Base-by-base conservation (phyloP, 139 green algal species). In the Micractinium conductrix region DNA sequence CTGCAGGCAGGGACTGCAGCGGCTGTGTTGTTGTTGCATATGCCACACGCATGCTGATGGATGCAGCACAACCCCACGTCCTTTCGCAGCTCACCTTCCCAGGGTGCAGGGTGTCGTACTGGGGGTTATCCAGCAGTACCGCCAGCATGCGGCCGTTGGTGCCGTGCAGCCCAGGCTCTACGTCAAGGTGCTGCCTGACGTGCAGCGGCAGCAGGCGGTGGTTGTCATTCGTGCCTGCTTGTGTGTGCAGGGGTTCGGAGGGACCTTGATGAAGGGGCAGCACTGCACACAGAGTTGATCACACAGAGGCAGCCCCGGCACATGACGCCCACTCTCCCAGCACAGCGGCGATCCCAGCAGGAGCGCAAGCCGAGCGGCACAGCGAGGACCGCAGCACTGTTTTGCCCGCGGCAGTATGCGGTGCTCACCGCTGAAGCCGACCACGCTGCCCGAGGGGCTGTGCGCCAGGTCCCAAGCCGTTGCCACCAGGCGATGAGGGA, bases 61-160 rank as follows among this genome's bases (percentile, higher is more conserved):
- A 26, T 70, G 62, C 62, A 38, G 2, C 62, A 14, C 10, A 70
- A 6, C 62, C 8, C 62, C 68, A n/a, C 35, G 35, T 43, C 35
- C 22, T 24, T 1, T 42, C 35, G 9, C 45, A 62, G 33, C 2
- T 17, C 37, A 58, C 33, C 35, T 55, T 62, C 2, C 60, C 3
- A 5, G 21, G 21, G 8, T 37, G 24, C 33, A 84, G 75, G 7
- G 86, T 88, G 75, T 63, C 42, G 53, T 83, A 91, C 9, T 35
- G 60, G 0, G 78, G 68, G 43, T 88, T 74, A 4, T 71, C 22
- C 78, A 91, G 68, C 42, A 95, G 79, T 6, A 94, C 45, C 14
- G 81, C 37, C 67, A 94, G 88, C 92, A 95, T 95, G 85, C 90
- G 91, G 71, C 90, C 89, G 81, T 95, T 91, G 38, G 92, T 94